phyloP scores from a whole-genome alignment of 2,329 filamentous ascomycete species.

The Neonectria magnoliae region DNA sequence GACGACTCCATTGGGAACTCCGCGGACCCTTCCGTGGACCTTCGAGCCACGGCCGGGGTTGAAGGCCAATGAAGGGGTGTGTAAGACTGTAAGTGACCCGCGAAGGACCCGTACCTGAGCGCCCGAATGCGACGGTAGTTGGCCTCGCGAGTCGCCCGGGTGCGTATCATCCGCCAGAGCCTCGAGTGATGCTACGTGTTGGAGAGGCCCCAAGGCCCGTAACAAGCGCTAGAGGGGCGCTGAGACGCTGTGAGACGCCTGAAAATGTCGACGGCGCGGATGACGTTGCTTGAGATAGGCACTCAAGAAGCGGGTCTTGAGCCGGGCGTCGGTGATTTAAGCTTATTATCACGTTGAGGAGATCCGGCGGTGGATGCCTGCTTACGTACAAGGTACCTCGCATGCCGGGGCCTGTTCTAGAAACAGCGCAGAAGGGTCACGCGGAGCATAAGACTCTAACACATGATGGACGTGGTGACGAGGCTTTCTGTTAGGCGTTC shows the following conservation, averaged over 20 bases:
- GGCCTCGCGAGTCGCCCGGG: background rate
- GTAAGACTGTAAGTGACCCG: background rate
- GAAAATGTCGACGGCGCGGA: conserved; percentile 26
- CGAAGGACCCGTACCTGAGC: conserved; percentile 2
- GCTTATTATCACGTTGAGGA: conserved; percentile 40
- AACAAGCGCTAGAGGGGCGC: conserved; percentile 5
- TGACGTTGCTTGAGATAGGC: conserved; percentile 10
- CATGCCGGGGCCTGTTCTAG: conserved; percentile 35
- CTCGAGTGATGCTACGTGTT: background rate
- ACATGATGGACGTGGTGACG: background rate
- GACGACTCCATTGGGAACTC: conserved; percentile 24
- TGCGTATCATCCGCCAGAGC: background rate
- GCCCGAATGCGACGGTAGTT: background rate
- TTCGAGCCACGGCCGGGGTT: conserved; percentile 13
- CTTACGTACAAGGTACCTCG: conserved; percentile 41
- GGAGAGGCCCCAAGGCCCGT: background rate
- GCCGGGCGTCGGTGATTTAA: conserved; percentile 40
- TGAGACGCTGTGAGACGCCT: conserved; percentile 13
- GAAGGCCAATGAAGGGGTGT: conserved; percentile 19
- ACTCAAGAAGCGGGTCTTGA: conserved; percentile 29
- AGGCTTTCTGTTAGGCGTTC: background rate
- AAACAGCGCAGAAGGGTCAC: conserved; percentile 31
- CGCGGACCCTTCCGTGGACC: conserved; percentile 27
- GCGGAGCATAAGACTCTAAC: conserved; percentile 26
- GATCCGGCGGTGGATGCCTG: conserved; percentile 30